Base-by-base conservation (phyloP, 148 eudicot species). In the Polygonum aviculare region DNA sequence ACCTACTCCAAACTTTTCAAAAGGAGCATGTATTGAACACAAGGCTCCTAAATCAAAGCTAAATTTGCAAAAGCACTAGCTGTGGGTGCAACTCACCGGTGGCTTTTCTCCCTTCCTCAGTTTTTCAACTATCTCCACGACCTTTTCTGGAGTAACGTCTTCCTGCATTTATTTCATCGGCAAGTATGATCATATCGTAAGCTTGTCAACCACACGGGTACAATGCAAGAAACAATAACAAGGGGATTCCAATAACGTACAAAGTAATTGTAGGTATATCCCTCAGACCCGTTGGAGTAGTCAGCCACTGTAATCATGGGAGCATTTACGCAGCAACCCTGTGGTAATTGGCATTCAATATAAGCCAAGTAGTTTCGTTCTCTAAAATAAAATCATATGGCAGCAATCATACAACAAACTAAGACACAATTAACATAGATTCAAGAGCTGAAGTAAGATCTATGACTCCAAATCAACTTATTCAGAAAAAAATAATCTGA, bases 301-400 rank as follows among this genome's bases (percentile, higher is more conserved):
- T 96, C 99, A 69, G 98, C 99, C 60, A 96, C 89, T 0, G 99
- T 88, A 48, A 96, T 93, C 99, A 96, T 96, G 21, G 99, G 99
- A 77, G 99, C 98, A 89, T 96, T 96, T 76, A 96, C 99, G 78
- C 99, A 96, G 72, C 91, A 92, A 63, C 99, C 99, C 99, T 96
- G 88, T 63, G 51, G 19, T 74, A 72, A 75, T 9, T 72, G 1
- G 16, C 51, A 44, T 44, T 12, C 50, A 40, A 31, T 71, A 15
- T 71, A 41, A 71, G 51, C 26, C 49, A 63, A 63, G 69, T 31
- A 67, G 12, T 67, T 44, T 67, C 22, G 2, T 11, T 38, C 8
- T 5, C 5, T 16, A 33, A 19, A 14, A 36, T 38, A 9, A 16
- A 67, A 36, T 67, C 44, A 67, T 5, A 15, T 38, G 36, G 72